Evolutionary conservation across 1,139 yeast species (phyloP).

Genomic region (Nakaseomyces nivariensis): DNA sequence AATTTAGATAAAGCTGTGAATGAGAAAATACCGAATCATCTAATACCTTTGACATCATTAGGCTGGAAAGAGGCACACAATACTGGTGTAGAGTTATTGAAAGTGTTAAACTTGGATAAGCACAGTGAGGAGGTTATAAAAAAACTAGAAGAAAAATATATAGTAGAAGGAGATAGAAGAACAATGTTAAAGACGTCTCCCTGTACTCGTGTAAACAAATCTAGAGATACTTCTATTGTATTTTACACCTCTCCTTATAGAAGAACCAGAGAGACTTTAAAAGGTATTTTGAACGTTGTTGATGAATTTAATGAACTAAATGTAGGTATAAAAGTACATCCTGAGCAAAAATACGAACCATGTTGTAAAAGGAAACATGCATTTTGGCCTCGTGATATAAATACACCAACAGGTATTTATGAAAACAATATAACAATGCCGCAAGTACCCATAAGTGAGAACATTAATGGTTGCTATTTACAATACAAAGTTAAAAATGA

Average conservation of each 20-base stretch:
- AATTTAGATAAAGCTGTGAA: slow-evolving; percentile 76
- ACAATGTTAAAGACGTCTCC: slow-evolving; percentile 3
- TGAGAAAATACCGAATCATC: slow-evolving; percentile 65
- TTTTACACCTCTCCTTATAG: slow-evolving; percentile 78
- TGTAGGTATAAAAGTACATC: slow-evolving; percentile 10
- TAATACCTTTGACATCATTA: slow-evolving; percentile 53
- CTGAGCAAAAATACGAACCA: slow-evolving; percentile 15
- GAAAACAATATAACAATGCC: slow-evolving; percentile 16
- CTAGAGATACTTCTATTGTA: slow-evolving; percentile 28
- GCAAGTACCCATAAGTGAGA: slow-evolving; percentile 6
- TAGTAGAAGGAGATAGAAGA: slow-evolving; percentile 6
- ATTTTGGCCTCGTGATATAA: slow-evolving; percentile 15
- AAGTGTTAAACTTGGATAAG: slow-evolving; percentile 43
- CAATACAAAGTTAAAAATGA: slow-evolving; percentile 61
- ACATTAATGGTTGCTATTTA: slow-evolving; percentile 32
- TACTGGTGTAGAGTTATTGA: slow-evolving; percentile 55
- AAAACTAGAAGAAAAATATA: slow-evolving; percentile 15
- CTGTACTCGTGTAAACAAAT: slow-evolving; percentile 8
- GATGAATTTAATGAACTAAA: slow-evolving; percentile 31
- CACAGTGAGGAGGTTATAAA: slow-evolving; percentile 21
- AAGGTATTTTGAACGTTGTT: slow-evolving; percentile 53
- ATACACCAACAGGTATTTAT: slow-evolving; percentile 19
- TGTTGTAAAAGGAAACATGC: slow-evolving; percentile 18
- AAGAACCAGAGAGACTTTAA: slow-evolving; percentile 73
- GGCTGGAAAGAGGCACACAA: slow-evolving; percentile 61